Conservation (phyloP, 352 stramenopile genomes). For the Plasmopara viticola region DNA sequence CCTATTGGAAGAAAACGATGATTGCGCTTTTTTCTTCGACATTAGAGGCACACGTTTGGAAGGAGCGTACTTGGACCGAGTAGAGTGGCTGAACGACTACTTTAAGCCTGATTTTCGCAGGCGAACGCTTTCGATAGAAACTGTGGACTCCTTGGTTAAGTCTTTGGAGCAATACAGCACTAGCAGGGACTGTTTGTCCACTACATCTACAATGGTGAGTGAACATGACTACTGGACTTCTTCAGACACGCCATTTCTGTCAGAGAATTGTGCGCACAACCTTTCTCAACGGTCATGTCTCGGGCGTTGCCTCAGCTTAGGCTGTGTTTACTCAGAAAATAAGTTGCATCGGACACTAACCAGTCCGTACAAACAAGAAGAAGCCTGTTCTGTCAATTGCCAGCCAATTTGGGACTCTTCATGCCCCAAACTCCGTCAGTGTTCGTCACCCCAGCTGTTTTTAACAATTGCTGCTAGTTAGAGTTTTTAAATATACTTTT, state of each 20-base stretch:
- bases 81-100: constrained; percentile 59
- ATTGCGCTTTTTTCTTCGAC: constrained; percentile 62
- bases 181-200: constrained; percentile 27
- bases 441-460: not conserved
- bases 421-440: constrained; percentile 2
- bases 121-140: not conserved
- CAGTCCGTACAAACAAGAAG: constrained; percentile 12
- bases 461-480: constrained; percentile 10
- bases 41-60: constrained; percentile 41
- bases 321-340: constrained; percentile 6
- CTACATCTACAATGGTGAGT: constrained; percentile 29
- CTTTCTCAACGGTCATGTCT: constrained; percentile 6
- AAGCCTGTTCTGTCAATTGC: constrained; percentile 4
- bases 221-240: constrained; percentile 43
- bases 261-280: constrained; percentile 5
- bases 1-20: constrained; percentile 57
- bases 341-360: constrained; percentile 21
- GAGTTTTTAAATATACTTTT: not conserved
- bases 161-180: constrained; percentile 22
- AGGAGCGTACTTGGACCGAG: constrained; percentile 39
- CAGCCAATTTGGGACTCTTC: constrained; percentile 4
- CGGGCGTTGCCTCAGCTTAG: constrained; percentile 17
- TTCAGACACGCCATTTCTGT: constrained; percentile 16
- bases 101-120: constrained; percentile 24
- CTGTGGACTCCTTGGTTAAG: constrained; percentile 6